Conservation (phyloP, 768 basidiomycete species). For the Lactarius hengduanensis region DNA sequence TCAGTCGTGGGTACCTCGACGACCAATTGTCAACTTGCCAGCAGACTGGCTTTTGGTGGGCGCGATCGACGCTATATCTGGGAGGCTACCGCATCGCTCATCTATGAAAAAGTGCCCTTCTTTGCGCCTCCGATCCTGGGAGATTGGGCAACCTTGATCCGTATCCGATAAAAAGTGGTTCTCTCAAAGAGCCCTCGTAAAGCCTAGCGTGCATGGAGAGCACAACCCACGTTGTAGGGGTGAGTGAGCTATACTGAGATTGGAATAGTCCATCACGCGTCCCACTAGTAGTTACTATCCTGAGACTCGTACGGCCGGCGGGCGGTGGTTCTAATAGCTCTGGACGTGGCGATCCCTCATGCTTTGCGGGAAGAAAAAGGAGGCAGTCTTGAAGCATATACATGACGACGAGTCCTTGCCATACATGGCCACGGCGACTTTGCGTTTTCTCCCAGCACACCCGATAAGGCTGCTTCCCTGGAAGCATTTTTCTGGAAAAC, state of each 20-base stretch:
- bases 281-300: neutral
- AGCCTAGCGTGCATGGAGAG: neutral
- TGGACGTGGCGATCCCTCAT: conserved; percentile 5
- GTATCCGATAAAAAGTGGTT: neutral
- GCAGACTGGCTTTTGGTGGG: neutral
- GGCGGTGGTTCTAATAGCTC: conserved; percentile 9
- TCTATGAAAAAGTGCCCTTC: neutral
- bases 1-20: neutral
- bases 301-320: neutral
- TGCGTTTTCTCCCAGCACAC: neutral
- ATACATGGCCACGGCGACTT: conserved; percentile 5
- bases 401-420: neutral
- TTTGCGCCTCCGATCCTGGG: neutral
- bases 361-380: neutral
- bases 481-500: conserved; percentile 4
- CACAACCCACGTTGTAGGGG: conserved; percentile 13
- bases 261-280: conserved; percentile 15
- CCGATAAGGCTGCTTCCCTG: conserved; percentile 20
- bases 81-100: neutral
- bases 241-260: conserved; percentile 20
- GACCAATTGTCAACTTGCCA: no score
- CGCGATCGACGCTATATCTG: neutral
- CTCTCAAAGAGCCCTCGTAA: neutral
- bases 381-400: neutral
- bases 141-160: neutral